Evolutionary conservation across 257 asterid genomes (phyloP).

Genomic region (Apocynum venetum): DNA sequence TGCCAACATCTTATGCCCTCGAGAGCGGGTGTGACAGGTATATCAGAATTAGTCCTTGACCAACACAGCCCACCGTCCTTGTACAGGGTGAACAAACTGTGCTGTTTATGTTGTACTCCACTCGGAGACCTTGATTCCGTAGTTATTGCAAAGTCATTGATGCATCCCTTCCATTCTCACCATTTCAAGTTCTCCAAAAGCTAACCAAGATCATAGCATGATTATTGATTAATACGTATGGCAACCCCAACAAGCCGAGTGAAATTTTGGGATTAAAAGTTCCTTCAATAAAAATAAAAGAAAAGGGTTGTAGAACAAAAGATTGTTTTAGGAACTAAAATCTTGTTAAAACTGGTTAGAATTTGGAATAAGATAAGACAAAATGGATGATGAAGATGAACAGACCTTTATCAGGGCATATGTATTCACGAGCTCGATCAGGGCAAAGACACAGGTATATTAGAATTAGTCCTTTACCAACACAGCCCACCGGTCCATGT

Average conservation of each 20-base stretch:
- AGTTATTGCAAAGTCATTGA: neutral
- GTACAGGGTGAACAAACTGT: constrained; percentile 7
- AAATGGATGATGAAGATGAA: constrained; percentile 7
- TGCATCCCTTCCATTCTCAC: neutral
- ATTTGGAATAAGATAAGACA: neutral
- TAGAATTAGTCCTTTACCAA: constrained; percentile 7
- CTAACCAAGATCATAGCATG: too few species aligned
- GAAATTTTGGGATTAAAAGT: too few species aligned
- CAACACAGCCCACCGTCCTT: constrained; percentile 22
- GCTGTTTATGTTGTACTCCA: constrained; percentile 11
- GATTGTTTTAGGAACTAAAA: neutral
- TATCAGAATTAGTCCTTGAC: neutral
- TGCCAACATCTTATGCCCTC: too few species aligned
- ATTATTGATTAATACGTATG: too few species aligned
- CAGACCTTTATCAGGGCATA: constrained; percentile 5
- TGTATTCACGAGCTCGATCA: neutral
- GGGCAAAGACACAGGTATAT: constrained; percentile 15
- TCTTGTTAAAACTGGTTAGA: too few species aligned
- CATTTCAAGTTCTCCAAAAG: neutral
- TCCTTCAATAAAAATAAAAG: too few species aligned
- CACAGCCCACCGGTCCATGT: constrained; percentile 15
- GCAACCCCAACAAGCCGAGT: too few species aligned
- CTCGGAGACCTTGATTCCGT: constrained; percentile 10
- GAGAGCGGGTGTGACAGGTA: too few species aligned
- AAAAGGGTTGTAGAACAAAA: too few species aligned